Evolutionary conservation across 768 basidiomycete species (phyloP).

Genomic region (Xerocomellus chrysenteron): DNA sequence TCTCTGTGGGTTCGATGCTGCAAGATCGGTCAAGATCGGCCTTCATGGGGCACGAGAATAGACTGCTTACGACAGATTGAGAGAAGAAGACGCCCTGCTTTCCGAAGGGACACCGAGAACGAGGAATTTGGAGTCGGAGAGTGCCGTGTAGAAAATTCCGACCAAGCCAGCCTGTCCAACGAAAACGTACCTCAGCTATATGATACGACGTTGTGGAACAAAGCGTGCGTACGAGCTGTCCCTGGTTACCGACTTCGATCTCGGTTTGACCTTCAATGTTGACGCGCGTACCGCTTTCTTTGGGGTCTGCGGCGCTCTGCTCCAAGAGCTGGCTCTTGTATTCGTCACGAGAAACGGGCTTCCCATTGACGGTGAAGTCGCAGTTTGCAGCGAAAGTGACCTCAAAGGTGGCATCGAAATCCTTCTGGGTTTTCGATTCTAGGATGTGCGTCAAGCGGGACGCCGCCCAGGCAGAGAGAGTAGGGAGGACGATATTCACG

Average conservation of each 20-base stretch:
- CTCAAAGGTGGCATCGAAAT: conserved; percentile 41
- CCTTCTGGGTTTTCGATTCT: conserved; percentile 35
- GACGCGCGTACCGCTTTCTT: conserved; percentile 18
- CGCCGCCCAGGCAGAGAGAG: conserved; percentile 44
- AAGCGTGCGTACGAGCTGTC: conserved; percentile 23
- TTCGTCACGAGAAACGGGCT: conserved; percentile 35
- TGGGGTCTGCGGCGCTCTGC: conserved; percentile 24
- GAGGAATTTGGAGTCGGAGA: conserved; percentile 33
- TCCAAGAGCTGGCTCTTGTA: conserved; percentile 39
- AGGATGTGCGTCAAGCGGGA: conserved; percentile 38
- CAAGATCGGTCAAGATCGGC: background rate
- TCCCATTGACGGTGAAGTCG: conserved; percentile 43
- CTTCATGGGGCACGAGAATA: background rate
- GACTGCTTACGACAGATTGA: conserved; percentile 39
- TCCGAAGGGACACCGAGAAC: conserved; percentile 35
- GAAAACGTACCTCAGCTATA: background rate
- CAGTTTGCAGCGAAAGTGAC: conserved; percentile 38
- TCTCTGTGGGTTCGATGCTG: conserved; percentile 33
- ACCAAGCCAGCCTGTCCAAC: conserved; percentile 27
- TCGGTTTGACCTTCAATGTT: conserved; percentile 28
- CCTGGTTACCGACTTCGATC: conserved; percentile 25
- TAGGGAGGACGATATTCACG: conserved; percentile 36
- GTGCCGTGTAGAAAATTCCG: conserved; percentile 39
- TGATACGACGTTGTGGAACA: background rate
- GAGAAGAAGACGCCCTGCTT: conserved; percentile 33